Evolutionary conservation across 345 rosid genomes (phyloP).

Genomic region (Microcos paniculata): DNA sequence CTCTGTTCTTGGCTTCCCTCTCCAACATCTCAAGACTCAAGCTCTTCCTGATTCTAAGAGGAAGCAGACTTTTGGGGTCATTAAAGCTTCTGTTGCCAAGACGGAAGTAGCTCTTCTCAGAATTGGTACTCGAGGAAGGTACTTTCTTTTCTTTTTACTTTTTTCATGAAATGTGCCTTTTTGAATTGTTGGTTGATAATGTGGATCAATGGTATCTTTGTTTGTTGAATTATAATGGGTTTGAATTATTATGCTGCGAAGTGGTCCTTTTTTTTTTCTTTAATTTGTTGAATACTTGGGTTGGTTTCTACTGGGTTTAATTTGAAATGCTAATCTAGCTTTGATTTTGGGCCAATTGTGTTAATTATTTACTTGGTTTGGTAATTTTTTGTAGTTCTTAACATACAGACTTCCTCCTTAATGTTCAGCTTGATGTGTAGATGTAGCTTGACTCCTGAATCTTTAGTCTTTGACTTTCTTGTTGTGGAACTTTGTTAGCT

Average conservation of each 20-base stretch:
- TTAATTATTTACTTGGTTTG: neutral
- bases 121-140: slow-evolving; percentile 99
- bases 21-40: slow-evolving; percentile 33
- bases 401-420: neutral
- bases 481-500: neutral
- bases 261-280: neutral
- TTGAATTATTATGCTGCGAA: neutral
- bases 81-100: slow-evolving; percentile 67
- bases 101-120: slow-evolving; percentile 65
- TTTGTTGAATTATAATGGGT: neutral
- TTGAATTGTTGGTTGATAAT: slow-evolving; percentile 2
- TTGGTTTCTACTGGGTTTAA: neutral
- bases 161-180: neutral
- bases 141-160: neutral
- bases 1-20: slow-evolving; percentile 53
- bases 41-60: slow-evolving; percentile 29
- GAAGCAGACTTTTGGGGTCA: slow-evolving; percentile 28
- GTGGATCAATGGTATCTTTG: neutral
- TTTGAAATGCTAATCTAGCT: neutral
- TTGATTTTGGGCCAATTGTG: neutral
- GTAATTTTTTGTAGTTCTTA: neutral
- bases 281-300: neutral
- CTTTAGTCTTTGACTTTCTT: neutral
- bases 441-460: neutral
- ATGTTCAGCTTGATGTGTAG: neutral